Evolutionary conservation across 2,329 filamentous ascomycete genomes (phyloP).

Genomic region (Immersiporthe knoxdaviesiana): DNA sequence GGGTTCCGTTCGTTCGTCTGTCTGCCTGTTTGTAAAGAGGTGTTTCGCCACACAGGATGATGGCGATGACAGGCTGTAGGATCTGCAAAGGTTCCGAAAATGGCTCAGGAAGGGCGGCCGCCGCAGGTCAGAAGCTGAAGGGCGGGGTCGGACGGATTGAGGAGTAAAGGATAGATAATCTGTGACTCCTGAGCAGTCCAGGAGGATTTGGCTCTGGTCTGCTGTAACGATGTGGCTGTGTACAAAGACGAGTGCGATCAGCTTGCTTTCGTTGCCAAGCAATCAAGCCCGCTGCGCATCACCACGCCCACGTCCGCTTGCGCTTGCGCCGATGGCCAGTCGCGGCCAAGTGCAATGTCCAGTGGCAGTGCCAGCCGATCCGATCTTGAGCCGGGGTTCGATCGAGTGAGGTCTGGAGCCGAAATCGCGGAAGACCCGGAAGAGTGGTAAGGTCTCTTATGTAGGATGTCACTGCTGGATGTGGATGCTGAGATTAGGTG

Average conservation of each 20-base stretch:
- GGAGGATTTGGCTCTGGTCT: background rate
- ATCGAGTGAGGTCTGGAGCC: slow-evolving; percentile 16
- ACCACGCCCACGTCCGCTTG: slow-evolving; percentile 7
- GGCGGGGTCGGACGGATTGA: background rate
- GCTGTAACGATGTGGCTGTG: slow-evolving; percentile 26
- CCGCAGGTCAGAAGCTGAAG: background rate
- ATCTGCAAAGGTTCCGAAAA: background rate
- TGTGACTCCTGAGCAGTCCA: slow-evolving; percentile 9
- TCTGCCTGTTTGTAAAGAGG: background rate
- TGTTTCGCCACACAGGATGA: background rate
- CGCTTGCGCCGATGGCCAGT: background rate
- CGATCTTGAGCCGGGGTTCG: slow-evolving; percentile 12
- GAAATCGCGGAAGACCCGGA: slow-evolving; percentile 5
- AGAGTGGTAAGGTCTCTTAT: background rate
- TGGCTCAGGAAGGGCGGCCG: background rate
- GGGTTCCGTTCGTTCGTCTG: background rate
- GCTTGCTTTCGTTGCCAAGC: slow-evolving; percentile 18
- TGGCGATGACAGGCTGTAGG: background rate
- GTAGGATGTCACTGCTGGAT: slow-evolving; percentile 5
- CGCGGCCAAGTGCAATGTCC: background rate
- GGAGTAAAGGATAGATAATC: background rate
- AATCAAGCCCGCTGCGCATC: slow-evolving; percentile 22
- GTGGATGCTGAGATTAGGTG: slow-evolving; percentile 4
- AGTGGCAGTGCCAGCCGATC: background rate
- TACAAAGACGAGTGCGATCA: slow-evolving; percentile 16